Percentiles rank a stretch among this genome's conserved stretches.
These are phyloP conservation scores for Tricholoma saponaceum DNA, from an alignment of 768 basidiomycete genomes.

Conservation along the genomic window DNA sequence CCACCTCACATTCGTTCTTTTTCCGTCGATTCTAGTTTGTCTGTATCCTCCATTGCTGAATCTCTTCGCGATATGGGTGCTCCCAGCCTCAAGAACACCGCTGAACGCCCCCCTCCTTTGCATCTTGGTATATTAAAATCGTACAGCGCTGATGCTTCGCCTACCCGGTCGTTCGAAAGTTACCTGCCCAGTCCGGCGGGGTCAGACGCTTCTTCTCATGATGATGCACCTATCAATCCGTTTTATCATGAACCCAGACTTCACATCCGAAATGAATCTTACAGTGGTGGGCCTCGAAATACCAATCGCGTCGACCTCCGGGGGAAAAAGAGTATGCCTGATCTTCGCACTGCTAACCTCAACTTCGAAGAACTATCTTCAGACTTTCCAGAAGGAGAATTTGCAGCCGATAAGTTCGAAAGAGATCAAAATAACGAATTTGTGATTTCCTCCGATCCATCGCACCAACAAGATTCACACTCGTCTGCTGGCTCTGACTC, in stretches of 20 bases:
- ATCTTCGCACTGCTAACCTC: slow-evolving; percentile 57
- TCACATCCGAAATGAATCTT: slow-evolving; percentile 51
- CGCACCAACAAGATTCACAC: slow-evolving; percentile 46
- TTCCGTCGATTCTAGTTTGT: slow-evolving; percentile 57
- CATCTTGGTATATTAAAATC: slow-evolving; percentile 42
- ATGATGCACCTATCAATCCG: slow-evolving; percentile 17
- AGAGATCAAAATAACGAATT: slow-evolving; percentile 20
- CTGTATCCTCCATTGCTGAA: slow-evolving; percentile 44
- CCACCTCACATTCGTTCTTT: slow-evolving; percentile 55
- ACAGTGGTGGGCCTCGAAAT: slow-evolving; percentile 35
- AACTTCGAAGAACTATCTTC: slow-evolving; percentile 26
- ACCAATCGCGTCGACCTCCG: slow-evolving; percentile 34
- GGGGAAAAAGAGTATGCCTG: slow-evolving; percentile 84
- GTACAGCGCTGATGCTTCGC: slow-evolving; percentile 37
- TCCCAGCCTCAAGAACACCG: slow-evolving; percentile 15
- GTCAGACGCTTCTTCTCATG: slow-evolving; percentile 47
- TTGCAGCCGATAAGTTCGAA: not conserved
- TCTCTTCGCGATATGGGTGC: slow-evolving; percentile 26
- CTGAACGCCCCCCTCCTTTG: slow-evolving; percentile 44
- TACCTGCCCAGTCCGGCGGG: slow-evolving; percentile 57
- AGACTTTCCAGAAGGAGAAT: slow-evolving; percentile 18
- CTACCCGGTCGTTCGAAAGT: slow-evolving; percentile 48
- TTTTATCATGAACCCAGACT: slow-evolving; percentile 18
- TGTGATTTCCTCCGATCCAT: slow-evolving; percentile 34
- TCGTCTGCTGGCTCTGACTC: slow-evolving; percentile 26